phyloP scores from a whole-genome alignment of 768 basidiomycete species.

The Gymnopilus junonius region DNA sequence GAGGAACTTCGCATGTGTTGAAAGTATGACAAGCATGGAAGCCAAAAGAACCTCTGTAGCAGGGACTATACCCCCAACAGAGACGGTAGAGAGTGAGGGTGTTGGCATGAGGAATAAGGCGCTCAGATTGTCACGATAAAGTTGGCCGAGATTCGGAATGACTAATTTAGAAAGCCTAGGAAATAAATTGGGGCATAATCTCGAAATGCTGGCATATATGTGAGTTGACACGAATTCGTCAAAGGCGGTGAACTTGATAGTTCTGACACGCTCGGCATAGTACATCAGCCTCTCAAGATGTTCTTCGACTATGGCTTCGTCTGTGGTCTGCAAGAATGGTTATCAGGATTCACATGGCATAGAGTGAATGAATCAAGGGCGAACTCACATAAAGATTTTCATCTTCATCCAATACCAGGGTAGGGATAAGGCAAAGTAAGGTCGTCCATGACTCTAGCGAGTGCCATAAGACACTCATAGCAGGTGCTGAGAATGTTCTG shows the following conservation, averaged over 20 bases:
- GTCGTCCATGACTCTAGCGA: slow-evolving; percentile 5
- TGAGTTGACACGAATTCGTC: slow-evolving; percentile 1
- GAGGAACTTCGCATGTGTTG: neutral
- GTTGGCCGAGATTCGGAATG: neutral
- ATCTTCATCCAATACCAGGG: neutral
- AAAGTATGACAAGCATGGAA: neutral
- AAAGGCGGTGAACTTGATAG: neutral
- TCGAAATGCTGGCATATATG: neutral
- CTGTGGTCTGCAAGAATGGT: neutral
- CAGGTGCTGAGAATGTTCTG: neutral
- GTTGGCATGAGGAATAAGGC: neutral
- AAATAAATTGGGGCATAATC: neutral
- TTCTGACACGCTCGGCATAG: neutral
- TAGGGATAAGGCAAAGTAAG: neutral
- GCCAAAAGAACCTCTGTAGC: neutral
- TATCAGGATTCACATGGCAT: neutral
- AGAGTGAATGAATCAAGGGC: neutral
- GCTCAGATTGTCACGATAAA: neutral
- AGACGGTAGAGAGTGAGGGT: neutral
- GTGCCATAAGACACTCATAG: neutral
- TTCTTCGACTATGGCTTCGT: neutral
- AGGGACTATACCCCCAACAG: neutral
- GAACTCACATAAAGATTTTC: neutral
- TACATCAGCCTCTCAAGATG: neutral
- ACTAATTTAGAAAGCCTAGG: neutral